Conservation (phyloP, 139 green algal genomes). For the Microglena sp. region DNA sequence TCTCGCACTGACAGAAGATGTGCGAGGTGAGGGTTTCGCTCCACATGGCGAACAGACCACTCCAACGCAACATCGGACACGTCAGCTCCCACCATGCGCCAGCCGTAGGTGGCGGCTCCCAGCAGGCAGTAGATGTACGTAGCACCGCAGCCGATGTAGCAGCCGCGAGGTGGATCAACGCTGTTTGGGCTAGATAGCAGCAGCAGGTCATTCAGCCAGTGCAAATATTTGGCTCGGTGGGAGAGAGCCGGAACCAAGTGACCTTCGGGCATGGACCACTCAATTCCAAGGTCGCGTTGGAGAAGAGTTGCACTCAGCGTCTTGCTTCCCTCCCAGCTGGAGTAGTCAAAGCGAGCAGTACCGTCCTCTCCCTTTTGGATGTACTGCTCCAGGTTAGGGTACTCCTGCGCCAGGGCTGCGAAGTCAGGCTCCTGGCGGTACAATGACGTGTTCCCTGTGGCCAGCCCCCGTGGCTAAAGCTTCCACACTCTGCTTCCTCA, state of each 20-base stretch:
- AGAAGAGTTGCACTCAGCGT: constrained; percentile 68
- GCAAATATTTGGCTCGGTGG: constrained; percentile 83
- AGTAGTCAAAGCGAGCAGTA: constrained; percentile 46
- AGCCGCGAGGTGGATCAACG: constrained; percentile 21
- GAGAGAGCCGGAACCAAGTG: constrained; percentile 73
- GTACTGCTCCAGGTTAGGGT: constrained; percentile 43
- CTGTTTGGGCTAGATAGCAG: constrained; percentile 36
- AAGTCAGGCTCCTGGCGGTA: constrained; percentile 68
- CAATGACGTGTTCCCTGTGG: too few relatives aligned
- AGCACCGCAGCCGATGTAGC: constrained; percentile 89
- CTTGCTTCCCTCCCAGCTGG: constrained; percentile 51
- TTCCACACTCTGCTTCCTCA: too few relatives aligned
- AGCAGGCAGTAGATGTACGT: constrained; percentile 90
- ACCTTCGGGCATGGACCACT: constrained; percentile 62
- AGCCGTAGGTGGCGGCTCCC: constrained; percentile 65
- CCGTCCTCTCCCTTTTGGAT: constrained; percentile 26
- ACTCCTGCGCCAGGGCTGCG: constrained; percentile 36
- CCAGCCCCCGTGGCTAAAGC: too few relatives aligned
- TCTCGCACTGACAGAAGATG: too few relatives aligned
- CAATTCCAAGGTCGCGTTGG: constrained; percentile 45
- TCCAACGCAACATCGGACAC: constrained; percentile 39
- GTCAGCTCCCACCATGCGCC: constrained; percentile 76
- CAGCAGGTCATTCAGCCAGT: constrained; percentile 82
- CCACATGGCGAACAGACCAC: constrained; percentile 41
- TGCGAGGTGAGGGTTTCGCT: too few relatives aligned